Conservation (phyloP, 768 basidiomycete species). For the Leccinum subgranulosum region DNA sequence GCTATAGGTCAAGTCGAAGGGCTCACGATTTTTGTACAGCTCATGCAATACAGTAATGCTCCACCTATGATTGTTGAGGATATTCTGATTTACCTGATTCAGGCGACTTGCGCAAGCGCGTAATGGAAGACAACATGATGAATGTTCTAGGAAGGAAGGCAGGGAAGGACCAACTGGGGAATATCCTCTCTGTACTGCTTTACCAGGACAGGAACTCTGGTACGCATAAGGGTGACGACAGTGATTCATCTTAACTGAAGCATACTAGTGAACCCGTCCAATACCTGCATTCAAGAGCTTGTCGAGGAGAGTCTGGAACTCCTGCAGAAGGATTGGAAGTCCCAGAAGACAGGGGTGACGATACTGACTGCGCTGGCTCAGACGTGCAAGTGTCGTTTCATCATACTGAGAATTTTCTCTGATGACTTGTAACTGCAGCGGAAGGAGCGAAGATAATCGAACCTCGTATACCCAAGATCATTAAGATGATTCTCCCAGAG, state of each 20-base stretch:
- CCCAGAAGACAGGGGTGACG: slow-evolving; percentile 22
- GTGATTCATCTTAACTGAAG: not conserved
- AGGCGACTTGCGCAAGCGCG: slow-evolving; percentile 15
- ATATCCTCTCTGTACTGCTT: slow-evolving; percentile 20
- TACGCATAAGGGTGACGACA: not conserved
- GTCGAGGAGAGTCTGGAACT: slow-evolving; percentile 8
- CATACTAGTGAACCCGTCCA: slow-evolving; percentile 1
- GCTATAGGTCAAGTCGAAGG: slow-evolving; percentile 23
- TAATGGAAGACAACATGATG: slow-evolving; percentile 15
- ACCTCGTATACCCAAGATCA: not conserved
- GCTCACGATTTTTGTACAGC: slow-evolving; percentile 21
- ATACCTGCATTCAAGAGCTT: slow-evolving; percentile 13
- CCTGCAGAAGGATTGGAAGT: slow-evolving; percentile 14
- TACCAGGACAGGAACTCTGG: slow-evolving; percentile 19
- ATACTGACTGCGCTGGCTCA: slow-evolving; percentile 22
- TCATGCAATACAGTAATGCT: slow-evolving; percentile 19
- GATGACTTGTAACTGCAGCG: not conserved
- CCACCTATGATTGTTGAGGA: not conserved
- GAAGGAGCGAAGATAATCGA: not conserved
- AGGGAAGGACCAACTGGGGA: slow-evolving; percentile 10
- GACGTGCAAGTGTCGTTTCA: slow-evolving; percentile 9
- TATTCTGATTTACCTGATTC: not conserved
- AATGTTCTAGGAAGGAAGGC: slow-evolving; percentile 18
- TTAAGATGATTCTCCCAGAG: not conserved
- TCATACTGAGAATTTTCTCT: not conserved